Percentiles rank a stretch among this genome's conserved stretches.
Conservation (phyloP, 306 rosid genomes). For the Pyrus communis region DNA sequence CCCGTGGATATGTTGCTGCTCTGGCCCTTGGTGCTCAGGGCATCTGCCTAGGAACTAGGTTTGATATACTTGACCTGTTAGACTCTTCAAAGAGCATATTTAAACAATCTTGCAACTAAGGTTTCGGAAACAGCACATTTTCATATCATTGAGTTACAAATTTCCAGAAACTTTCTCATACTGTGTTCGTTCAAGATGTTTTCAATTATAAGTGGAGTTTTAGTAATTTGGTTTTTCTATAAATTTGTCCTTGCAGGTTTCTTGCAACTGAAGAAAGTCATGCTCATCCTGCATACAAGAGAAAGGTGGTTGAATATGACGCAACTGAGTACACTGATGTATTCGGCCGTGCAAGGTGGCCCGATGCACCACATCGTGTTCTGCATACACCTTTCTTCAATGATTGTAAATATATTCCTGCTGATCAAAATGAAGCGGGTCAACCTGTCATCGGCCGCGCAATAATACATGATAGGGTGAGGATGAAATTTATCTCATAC, state of each 20-base stretch:
- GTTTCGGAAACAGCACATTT: too few species aligned
- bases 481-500: neutral
- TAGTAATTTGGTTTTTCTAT: neutral
- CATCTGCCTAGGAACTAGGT: conserved; percentile 77
- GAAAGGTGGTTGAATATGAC: conserved; percentile 52
- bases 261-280: conserved; percentile 77
- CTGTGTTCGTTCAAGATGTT: too few species aligned
- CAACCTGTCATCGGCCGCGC: conserved; percentile 66
- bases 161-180: too few species aligned
- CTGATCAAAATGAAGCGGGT: conserved; percentile 47
- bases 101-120: too few species aligned
- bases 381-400: conserved; percentile 61
- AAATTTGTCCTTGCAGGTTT: conserved; percentile 45
- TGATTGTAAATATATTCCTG: conserved; percentile 61
- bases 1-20: conserved; percentile 81
- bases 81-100: too few species aligned
- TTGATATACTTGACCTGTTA: conserved; percentile 1
- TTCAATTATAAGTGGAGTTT: neutral
- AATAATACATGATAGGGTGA: conserved; percentile 63
- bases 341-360: conserved; percentile 88
- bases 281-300: conserved; percentile 79
- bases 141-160: too few species aligned
- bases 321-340: conserved; percentile 61
- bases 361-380: conserved; percentile 67
- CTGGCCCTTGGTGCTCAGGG: conserved; percentile 88